These are phyloP conservation scores for Syncephalis fuscata DNA, from an alignment of 371 early-diverging fungal species.

Conservation along the genomic window DNA sequence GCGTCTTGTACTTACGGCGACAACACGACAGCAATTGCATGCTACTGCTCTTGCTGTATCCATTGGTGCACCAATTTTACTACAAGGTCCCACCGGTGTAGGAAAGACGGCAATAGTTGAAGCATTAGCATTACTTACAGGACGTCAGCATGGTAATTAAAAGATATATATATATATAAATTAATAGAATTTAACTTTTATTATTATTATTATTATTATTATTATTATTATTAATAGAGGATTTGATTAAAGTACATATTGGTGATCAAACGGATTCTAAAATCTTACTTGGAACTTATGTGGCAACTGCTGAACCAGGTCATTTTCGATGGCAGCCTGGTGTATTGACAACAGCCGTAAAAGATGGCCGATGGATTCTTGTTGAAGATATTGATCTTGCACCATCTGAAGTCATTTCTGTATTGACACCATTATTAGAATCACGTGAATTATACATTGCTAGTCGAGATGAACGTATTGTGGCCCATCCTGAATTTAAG, in stretches of 20 bases:
- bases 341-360: conserved; percentile 87
- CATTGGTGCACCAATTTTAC: conserved; percentile 71
- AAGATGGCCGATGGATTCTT: conserved; percentile 94
- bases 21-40: conserved; percentile 54
- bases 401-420: conserved; percentile 91
- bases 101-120: conserved; percentile 94
- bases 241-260: conserved; percentile 90
- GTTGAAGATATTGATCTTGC: conserved; percentile 99
- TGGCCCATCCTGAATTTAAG: conserved; percentile 84
- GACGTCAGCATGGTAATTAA: conserved; percentile 21
- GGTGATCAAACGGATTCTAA: conserved; percentile 98
- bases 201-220: neutral
- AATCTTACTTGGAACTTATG: conserved; percentile 93
- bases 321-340: conserved; percentile 94
- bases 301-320: conserved; percentile 83
- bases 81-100: conserved; percentile 85
- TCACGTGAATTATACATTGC: conserved; percentile 85
- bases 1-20: conserved; percentile 49
- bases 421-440: conserved; percentile 90
- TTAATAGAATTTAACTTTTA: no score
- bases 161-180: neutral
- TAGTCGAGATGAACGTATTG: conserved; percentile 82
- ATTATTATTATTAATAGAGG: conserved; percentile 9
- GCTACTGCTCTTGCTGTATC: conserved; percentile 71
- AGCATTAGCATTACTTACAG: conserved; percentile 65